A percentile compares a stretch with the other conserved stretches of the same genome.
Conservation (phyloP, 2,329 filamentous ascomycete species). For the Botrytis sinoallii region DNA sequence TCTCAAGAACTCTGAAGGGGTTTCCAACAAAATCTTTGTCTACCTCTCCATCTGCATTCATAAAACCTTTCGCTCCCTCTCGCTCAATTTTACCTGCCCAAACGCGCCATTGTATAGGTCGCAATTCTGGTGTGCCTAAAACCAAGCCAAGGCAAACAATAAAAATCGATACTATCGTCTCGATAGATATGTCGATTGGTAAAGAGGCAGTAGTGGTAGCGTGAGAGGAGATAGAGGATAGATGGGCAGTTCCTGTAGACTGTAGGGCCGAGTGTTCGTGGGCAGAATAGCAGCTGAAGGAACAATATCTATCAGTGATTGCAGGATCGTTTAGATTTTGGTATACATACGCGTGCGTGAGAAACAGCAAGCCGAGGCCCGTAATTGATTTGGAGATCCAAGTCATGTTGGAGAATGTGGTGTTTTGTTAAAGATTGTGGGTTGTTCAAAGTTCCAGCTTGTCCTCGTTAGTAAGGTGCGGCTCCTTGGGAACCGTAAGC, state of each 20-base stretch:
- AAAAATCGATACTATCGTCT: conserved; percentile 77
- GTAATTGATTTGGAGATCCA: conserved; percentile 70
- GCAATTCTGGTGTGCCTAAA: conserved; percentile 69
- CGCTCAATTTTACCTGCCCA: conserved; percentile 85
- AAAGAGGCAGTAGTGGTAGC: conserved; percentile 49
- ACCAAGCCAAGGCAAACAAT: conserved; percentile 84
- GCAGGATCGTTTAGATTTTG: conserved; percentile 3
- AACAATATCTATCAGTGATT: conserved; percentile 4
- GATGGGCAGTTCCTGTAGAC: conserved; percentile 51
- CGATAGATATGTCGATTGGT: conserved; percentile 82
- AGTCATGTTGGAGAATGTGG: conserved; percentile 53
- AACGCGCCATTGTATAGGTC: conserved; percentile 78
- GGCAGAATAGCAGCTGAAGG: conserved; percentile 85
- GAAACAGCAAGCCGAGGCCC: conserved; percentile 69
- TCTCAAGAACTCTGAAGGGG: conserved; percentile 76
- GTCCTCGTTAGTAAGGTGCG: conserved; percentile 13
- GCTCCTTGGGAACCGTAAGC: conserved; percentile 17
- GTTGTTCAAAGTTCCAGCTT: conserved; percentile 9
- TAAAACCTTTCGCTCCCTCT: conserved; percentile 61
- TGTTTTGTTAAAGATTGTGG: background rate
- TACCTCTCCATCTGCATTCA: conserved; percentile 58
- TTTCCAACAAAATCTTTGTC: conserved; percentile 72
- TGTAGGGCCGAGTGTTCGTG: conserved; percentile 83
- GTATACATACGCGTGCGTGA: conserved; percentile 76
- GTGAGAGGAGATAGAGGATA: conserved; percentile 45